A percentile compares a stretch with the other conserved stretches of the same genome.
These are phyloP conservation scores for Prunus mongolica DNA, from an alignment of 306 rosid genomes.

Conservation along the genomic window DNA sequence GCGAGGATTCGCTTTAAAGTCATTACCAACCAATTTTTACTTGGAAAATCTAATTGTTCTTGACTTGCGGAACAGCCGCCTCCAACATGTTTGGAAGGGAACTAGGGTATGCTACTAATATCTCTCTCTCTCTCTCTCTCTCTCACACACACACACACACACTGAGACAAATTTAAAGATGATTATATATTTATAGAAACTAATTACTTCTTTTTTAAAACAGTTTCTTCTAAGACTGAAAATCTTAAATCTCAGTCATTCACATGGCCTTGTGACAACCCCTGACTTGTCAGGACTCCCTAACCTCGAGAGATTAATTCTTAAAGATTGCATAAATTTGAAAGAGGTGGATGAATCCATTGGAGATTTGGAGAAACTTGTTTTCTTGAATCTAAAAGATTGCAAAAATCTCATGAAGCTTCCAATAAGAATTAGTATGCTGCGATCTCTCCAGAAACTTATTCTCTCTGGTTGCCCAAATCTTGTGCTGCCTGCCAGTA, in stretches of 20 bases:
- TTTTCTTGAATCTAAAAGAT: background rate
- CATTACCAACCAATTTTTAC: background rate
- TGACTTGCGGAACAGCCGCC: background rate
- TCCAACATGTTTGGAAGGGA: background rate
- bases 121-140: background rate
- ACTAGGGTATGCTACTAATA: background rate
- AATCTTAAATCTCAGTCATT: slow-evolving; percentile 8
- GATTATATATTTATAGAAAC: background rate
- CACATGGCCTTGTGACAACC: background rate
- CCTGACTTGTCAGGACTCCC: background rate
- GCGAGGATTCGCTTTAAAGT: background rate
- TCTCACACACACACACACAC: background rate
- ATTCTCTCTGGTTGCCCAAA: slow-evolving; percentile 6
- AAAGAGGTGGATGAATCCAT: background rate
- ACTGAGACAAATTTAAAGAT: background rate
- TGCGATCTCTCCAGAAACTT: background rate
- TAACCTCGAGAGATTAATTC: background rate
- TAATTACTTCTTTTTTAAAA: background rate
- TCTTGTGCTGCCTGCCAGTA: background rate
- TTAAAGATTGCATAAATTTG: slow-evolving; percentile 3
- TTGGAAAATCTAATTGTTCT: background rate
- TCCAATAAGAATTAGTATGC: background rate
- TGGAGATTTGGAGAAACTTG: slow-evolving; percentile 1
- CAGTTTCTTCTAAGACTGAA: background rate
- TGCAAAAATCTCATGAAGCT: background rate